Base-by-base conservation (phyloP, 1,139 yeast species). In the Meyerozyma carpophila region DNA sequence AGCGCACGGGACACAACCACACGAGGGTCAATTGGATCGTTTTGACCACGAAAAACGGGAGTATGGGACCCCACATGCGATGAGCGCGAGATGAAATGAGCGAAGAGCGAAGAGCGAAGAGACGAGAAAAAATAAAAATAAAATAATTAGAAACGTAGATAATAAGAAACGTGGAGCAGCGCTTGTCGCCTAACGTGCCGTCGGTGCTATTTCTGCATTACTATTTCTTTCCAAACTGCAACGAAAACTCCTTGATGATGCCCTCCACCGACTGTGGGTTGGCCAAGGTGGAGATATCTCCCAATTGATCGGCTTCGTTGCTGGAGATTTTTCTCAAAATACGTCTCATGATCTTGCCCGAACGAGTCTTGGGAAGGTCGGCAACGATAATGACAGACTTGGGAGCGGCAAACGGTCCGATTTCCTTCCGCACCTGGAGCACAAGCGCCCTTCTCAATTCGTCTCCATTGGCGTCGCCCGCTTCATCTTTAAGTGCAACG, bases 321-420 rank as follows among this genome's bases (percentile, higher is more conserved):
- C 93, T 79, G 40, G 93, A 82, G 50, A 93, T 75, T 76, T 93
- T 93, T 75, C 98, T 84, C 70, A 93, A 79, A 57, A 93, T 87
- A 75, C 98, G 87, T 78, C 98, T 86, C 96, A 93, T 91, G 65
- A 93, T 91, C 79, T 93, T 93, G 59, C 98, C 98, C 27, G 96
- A 89, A 73, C 98, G 82, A 31, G 98, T 93, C 80, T 90, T 91
- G 67, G 98, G 98, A 66, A 93, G 80, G 62, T 93, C 98, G 47
- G 77, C 79, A 45, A 93, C 96, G 50, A 90, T 73, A 50, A 91
- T 81, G 45, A 91, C 91, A 39, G 86, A 75, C 73, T 91, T 91
- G 65, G 98, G 98, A 46, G 98, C 95, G 38, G 98, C 98, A 69
- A 93, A 93, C 45, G 98, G 98, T 44, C 98, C 98, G 63, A 93